A percentile compares a stretch with the other conserved stretches of the same genome.
phyloP scores from a whole-genome alignment of 2,329 filamentous ascomycete genomes.

The Xylariales sp. region DNA sequence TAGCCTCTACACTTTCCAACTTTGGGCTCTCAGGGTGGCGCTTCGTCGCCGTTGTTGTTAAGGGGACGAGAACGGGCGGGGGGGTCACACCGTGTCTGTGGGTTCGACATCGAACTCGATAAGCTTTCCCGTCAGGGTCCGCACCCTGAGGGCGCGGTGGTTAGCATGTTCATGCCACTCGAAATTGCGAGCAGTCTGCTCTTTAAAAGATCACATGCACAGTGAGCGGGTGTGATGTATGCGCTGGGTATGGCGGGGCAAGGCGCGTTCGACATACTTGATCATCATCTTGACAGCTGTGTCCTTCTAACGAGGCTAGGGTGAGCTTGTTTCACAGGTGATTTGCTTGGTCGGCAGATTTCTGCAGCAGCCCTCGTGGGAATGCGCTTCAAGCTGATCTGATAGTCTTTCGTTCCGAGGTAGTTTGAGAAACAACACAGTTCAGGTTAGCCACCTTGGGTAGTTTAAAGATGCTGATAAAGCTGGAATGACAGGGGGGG shows the following conservation, averaged over 20 bases:
- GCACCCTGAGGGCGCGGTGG: constrained; percentile 73
- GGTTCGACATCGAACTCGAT: constrained; percentile 98
- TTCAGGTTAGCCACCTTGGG: background rate
- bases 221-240: background rate
- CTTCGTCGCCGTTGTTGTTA: background rate
- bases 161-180: constrained; percentile 6
- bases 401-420: background rate
- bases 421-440: constrained; percentile 9
- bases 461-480: constrained; percentile 14
- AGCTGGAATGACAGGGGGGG: constrained; percentile 7
- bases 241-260: constrained; percentile 27
- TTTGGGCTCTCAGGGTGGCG: background rate
- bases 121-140: constrained; percentile 97
- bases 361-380: background rate
- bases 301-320: constrained; percentile 5
- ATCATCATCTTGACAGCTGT: constrained; percentile 47
- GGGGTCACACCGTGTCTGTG: constrained; percentile 80
- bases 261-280: constrained; percentile 41
- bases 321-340: background rate
- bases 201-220: background rate
- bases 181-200: background rate
- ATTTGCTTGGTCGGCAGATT: background rate
- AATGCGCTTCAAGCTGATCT: background rate
- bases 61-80: background rate
- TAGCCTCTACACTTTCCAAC: background rate